Evolutionary conservation across 2,329 filamentous ascomycete genomes (phyloP).

Genomic region (Colletotrichum tabaci): DNA sequence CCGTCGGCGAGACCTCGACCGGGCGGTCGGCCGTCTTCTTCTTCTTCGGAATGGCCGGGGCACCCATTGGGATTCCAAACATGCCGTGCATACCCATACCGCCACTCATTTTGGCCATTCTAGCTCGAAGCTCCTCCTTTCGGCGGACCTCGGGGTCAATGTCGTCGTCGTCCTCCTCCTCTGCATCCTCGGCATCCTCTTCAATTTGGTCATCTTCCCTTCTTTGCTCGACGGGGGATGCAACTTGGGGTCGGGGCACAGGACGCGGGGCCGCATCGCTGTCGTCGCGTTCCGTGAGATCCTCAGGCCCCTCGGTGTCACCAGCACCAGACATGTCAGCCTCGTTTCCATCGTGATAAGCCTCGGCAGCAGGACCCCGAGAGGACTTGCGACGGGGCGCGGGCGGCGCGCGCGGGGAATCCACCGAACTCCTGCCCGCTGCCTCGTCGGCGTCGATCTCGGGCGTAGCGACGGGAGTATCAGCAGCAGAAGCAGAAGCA

Average conservation of each 20-base stretch:
- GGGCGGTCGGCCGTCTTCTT: slow-evolving; percentile 65
- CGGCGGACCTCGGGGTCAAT: slow-evolving; percentile 89
- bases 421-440: slow-evolving; percentile 65
- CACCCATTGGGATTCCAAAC: slow-evolving; percentile 81
- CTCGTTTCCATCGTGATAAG: slow-evolving; percentile 73
- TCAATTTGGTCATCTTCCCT: slow-evolving; percentile 61
- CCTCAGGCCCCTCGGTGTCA: slow-evolving; percentile 73
- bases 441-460: slow-evolving; percentile 61
- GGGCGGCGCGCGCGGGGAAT: slow-evolving; percentile 57
- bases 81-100: slow-evolving; percentile 98
- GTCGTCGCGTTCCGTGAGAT: slow-evolving; percentile 80
- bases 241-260: slow-evolving; percentile 54
- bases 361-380: slow-evolving; percentile 59
- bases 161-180: slow-evolving; percentile 86
- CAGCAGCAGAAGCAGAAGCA: slow-evolving; percentile 39
- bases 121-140: slow-evolving; percentile 88
- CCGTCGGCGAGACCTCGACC: slow-evolving; percentile 50
- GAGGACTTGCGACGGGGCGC: slow-evolving; percentile 69
- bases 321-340: slow-evolving; percentile 76
- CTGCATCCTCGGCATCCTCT: slow-evolving; percentile 67
- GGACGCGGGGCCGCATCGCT: slow-evolving; percentile 71
- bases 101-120: slow-evolving; percentile 99
- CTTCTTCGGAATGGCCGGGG: slow-evolving; percentile 67
- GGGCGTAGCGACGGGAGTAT: background rate
- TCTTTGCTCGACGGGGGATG: slow-evolving; percentile 51